These are phyloP conservation scores for Spongospora subterranea DNA, from an alignment of 208 protist genomes.

Conservation along the genomic window DNA sequence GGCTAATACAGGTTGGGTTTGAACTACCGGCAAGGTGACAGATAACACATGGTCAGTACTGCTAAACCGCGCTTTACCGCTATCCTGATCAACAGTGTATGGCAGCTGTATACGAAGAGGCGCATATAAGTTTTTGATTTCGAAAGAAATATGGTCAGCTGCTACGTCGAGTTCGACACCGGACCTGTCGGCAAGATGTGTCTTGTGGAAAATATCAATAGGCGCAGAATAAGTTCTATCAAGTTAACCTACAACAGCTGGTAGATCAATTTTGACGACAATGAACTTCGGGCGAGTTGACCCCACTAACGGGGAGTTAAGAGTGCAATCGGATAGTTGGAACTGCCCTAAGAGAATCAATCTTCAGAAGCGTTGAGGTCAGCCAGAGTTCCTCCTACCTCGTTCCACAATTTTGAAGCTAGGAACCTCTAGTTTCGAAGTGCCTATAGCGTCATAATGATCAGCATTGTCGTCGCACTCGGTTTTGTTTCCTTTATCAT, in stretches of 20 bases:
- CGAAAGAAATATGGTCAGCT: not conserved
- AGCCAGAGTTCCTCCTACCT: not conserved
- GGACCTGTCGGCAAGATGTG: not conserved
- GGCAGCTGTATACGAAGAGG: not conserved
- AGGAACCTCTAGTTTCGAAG: not conserved
- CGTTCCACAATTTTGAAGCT: not conserved
- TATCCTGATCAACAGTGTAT: not conserved
- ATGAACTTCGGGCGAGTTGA: not conserved
- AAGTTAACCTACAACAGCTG: not conserved
- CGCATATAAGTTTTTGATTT: not conserved
- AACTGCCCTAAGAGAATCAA: not conserved
- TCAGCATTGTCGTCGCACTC: too few species aligned
- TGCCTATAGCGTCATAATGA: not conserved
- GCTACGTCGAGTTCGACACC: not conserved
- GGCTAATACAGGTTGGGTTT: not conserved
- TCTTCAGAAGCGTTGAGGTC: not conserved
- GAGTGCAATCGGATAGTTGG: not conserved
- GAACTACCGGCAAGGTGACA: not conserved
- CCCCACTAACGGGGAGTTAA: not conserved
- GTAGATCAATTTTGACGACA: not conserved
- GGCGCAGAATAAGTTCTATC: not conserved
- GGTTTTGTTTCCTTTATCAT: too few species aligned
- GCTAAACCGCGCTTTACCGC: not conserved
- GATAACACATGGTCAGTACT: not conserved
- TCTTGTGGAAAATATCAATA: not conserved